Evolutionary conservation across 139 green algal species (phyloP).

Genomic region (Closterium sp.): DNA sequence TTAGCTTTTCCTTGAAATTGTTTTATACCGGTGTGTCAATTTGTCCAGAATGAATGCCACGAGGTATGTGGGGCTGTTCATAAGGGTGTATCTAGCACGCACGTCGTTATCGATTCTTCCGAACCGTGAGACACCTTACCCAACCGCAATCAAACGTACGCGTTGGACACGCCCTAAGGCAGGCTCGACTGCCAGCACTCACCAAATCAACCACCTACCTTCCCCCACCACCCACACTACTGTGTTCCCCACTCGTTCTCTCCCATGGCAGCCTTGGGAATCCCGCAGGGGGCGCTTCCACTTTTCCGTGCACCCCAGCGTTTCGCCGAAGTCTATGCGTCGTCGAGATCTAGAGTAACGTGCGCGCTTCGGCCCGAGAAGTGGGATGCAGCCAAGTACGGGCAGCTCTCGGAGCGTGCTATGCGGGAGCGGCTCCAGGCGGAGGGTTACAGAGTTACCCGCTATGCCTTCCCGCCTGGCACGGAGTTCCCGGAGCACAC

Average conservation of each 20-base stretch:
- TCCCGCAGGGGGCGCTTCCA: neutral
- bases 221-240: too few species aligned
- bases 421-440: slow-evolving; percentile 1
- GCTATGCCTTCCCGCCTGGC: slow-evolving; percentile 4
- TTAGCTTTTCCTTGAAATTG: too few species aligned
- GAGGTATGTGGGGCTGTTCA: too few species aligned
- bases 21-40: neutral
- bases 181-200: too few species aligned
- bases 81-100: too few species aligned
- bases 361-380: neutral
- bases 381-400: neutral
- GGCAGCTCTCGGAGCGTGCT: neutral
- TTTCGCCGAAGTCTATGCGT: neutral
- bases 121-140: too few species aligned
- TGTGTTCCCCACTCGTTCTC: too few species aligned
- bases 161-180: too few species aligned
- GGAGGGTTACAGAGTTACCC: slow-evolving; percentile 2
- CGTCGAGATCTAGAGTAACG: neutral
- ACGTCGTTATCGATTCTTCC: too few species aligned
- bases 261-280: neutral
- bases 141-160: too few species aligned
- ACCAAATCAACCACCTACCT: too few species aligned
- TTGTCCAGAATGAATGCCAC: too few species aligned
- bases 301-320: neutral
- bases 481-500: slow-evolving; percentile 5